Evolutionary conservation across 352 stramenopile genomes (phyloP).

Genomic region (Phytophthora macrochlamydospora): DNA sequence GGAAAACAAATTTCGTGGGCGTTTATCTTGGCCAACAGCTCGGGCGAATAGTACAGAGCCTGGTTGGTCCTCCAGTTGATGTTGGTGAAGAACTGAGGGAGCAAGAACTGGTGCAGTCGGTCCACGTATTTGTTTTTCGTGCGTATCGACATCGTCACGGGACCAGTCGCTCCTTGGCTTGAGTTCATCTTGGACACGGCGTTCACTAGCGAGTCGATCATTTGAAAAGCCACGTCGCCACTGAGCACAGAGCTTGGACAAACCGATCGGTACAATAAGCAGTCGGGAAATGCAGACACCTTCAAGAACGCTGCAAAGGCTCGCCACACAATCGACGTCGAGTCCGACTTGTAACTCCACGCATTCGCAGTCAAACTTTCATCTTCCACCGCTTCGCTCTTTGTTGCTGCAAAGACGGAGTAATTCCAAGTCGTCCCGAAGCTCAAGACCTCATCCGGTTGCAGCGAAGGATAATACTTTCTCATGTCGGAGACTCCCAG

Average conservation of each 20-base stretch:
- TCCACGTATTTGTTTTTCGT: slow-evolving; percentile 40
- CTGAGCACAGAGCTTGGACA: slow-evolving; percentile 20
- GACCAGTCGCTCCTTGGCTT: background rate
- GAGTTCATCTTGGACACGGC: slow-evolving; percentile 5
- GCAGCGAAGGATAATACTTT: slow-evolving; percentile 23
- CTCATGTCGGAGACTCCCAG: slow-evolving; percentile 27
- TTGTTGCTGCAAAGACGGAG: slow-evolving; percentile 29
- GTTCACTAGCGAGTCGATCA: slow-evolving; percentile 41
- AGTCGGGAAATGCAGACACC: slow-evolving; percentile 26
- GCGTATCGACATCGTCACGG: slow-evolving; percentile 14
- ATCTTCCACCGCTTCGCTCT: slow-evolving; percentile 12
- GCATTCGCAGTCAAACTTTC: slow-evolving; percentile 13
- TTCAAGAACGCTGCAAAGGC: slow-evolving; percentile 30
- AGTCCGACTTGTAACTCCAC: slow-evolving; percentile 51
- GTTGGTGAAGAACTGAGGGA: slow-evolving; percentile 38
- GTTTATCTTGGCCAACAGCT: slow-evolving; percentile 11
- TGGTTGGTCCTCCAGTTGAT: slow-evolving; percentile 43
- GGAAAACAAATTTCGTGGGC: slow-evolving; percentile 26
- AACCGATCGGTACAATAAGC: slow-evolving; percentile 29
- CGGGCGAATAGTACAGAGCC: slow-evolving; percentile 32
- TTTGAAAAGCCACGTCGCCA: slow-evolving; percentile 28
- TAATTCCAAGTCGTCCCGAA: slow-evolving; percentile 42
- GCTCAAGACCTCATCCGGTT: slow-evolving; percentile 37
- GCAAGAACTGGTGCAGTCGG: slow-evolving; percentile 45
- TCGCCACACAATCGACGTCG: slow-evolving; percentile 34